Conservation (phyloP, 1,139 yeast genomes). For the Lodderomyces beijingensis region DNA sequence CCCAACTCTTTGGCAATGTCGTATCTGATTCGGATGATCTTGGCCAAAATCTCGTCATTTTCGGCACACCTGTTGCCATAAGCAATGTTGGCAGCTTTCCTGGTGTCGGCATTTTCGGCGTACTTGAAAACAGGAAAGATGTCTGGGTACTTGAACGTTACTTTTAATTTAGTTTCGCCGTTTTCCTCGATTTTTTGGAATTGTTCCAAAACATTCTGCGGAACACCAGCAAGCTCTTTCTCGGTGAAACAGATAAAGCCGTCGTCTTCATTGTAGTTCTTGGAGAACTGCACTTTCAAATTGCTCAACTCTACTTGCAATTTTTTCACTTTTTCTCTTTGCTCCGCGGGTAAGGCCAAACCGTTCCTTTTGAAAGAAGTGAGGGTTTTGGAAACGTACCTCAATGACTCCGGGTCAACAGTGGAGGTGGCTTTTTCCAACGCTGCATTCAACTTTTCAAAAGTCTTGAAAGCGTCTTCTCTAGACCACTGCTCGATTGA, state of each 20-base stretch:
- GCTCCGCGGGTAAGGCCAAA: conserved; percentile 52
- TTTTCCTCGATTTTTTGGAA: conserved; percentile 46
- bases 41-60: conserved; percentile 55
- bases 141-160: conserved; percentile 81
- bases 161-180: conserved; percentile 46
- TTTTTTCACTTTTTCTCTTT: conserved; percentile 52
- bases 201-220: conserved; percentile 55
- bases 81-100: conserved; percentile 61
- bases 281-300: conserved; percentile 53
- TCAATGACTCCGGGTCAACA: conserved; percentile 52
- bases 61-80: conserved; percentile 62
- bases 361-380: conserved; percentile 63
- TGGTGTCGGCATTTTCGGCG: conserved; percentile 58
- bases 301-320: conserved; percentile 58
- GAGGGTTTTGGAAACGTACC: conserved; percentile 54
- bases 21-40: conserved; percentile 58
- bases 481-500: conserved; percentile 63
- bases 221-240: conserved; percentile 72
- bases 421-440: conserved; percentile 13
- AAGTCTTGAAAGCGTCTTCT: conserved; percentile 59
- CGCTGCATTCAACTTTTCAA: conserved; percentile 45
- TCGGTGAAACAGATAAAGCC: conserved; percentile 54
- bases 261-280: conserved; percentile 68
- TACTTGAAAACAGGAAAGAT: conserved; percentile 69
- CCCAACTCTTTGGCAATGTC: conserved; percentile 62